These are phyloP conservation scores for Oryza nivara DNA, from an alignment of 176 grass and related monocot species.

Conservation along the genomic window DNA sequence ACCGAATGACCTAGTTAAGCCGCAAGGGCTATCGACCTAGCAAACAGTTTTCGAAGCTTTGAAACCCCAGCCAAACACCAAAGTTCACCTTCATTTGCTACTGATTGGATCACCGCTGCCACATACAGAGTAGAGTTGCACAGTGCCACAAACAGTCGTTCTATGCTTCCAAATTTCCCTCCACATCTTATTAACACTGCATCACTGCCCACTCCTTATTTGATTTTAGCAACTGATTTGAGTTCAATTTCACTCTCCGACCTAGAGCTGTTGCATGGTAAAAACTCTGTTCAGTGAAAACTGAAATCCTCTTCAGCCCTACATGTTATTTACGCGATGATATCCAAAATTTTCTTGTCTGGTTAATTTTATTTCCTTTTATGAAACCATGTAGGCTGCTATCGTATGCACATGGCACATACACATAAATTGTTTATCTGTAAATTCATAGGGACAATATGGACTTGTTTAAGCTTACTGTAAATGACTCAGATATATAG, in stretches of 20 bases:
- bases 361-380: not conserved
- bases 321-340: not conserved
- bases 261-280: not conserved
- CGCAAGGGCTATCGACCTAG: no score
- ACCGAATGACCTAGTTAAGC: no score
- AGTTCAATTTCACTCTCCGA: not conserved
- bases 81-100: no score
- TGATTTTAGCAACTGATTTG: no score
- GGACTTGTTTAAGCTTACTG: conserved; percentile 13
- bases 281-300: not conserved
- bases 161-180: not conserved
- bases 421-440: not conserved
- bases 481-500: conserved; percentile 19
- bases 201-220: no score
- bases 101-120: no score
- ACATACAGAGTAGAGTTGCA: no score
- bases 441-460: not conserved
- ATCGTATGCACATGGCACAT: not conserved
- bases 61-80: no score
- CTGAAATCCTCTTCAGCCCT: not conserved
- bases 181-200: not conserved
- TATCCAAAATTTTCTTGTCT: not conserved
- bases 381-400: not conserved
- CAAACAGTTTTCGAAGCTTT: no score
- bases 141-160: no score